These are phyloP conservation scores for Pythium brassicae DNA, from an alignment of 352 stramenopile genomes.

Conservation along the genomic window DNA sequence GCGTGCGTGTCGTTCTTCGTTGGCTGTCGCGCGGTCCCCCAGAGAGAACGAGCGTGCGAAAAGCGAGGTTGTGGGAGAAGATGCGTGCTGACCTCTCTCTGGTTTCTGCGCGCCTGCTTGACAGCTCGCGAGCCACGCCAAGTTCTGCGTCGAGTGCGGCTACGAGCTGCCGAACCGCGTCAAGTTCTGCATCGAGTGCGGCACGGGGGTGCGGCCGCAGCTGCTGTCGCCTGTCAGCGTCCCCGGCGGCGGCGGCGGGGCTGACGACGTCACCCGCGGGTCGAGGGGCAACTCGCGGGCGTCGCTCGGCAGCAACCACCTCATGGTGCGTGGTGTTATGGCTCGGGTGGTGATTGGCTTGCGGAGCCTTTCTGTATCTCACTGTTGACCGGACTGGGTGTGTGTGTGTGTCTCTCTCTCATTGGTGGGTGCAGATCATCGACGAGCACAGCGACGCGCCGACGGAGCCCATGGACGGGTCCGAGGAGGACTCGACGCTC, in stretches of 20 bases:
- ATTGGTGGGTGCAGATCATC: slow-evolving; percentile 34
- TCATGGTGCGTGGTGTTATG: slow-evolving; percentile 31
- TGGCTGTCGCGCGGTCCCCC: no score
- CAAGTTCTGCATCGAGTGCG: slow-evolving; percentile 87
- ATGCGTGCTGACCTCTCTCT: no score
- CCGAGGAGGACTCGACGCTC: slow-evolving; percentile 44
- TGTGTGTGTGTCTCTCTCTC: background rate
- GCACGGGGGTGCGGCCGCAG: slow-evolving; percentile 54
- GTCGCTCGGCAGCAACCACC: slow-evolving; percentile 35
- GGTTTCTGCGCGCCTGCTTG: slow-evolving; percentile 13
- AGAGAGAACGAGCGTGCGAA: no score
- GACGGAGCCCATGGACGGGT: slow-evolving; percentile 48
- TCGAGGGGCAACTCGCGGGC: slow-evolving; percentile 37
- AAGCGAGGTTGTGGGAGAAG: no score
- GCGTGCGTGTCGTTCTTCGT: slow-evolving; percentile 32
- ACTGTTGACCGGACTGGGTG: no score
- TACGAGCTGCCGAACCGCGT: slow-evolving; percentile 71
- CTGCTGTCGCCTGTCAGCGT: slow-evolving; percentile 42
- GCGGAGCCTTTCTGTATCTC: no score
- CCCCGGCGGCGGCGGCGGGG: slow-evolving; percentile 19
- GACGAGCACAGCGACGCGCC: slow-evolving; percentile 63
- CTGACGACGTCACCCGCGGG: slow-evolving; percentile 21
- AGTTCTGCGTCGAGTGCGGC: slow-evolving; percentile 84
- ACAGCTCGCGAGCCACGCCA: slow-evolving; percentile 57
- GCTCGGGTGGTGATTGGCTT: no score